Conservation (phyloP, 495 filamentous ascomycete genomes). For the Penicillium lagena region DNA sequence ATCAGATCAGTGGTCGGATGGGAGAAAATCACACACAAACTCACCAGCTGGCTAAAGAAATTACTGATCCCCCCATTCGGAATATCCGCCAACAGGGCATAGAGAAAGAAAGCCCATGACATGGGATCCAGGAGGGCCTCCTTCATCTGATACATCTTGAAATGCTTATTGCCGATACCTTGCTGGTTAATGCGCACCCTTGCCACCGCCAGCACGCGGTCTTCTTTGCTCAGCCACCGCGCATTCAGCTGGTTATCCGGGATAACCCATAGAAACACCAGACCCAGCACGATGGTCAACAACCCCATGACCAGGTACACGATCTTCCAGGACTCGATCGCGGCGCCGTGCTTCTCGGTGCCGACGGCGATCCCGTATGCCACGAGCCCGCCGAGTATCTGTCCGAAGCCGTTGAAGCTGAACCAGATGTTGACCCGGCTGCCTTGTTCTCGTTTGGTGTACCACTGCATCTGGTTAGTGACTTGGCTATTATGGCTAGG, state of each 20-base stretch:
- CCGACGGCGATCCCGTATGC: constrained; percentile 61
- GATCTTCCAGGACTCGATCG: constrained; percentile 60
- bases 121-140: constrained; percentile 55
- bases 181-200: constrained; percentile 59
- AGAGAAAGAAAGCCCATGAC: constrained; percentile 61
- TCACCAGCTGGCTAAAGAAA: constrained; percentile 59
- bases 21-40: constrained; percentile 1
- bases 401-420: constrained; percentile 55
- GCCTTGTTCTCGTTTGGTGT: constrained; percentile 54
- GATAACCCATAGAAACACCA: constrained; percentile 55
- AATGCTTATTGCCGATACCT: constrained; percentile 64
- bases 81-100: constrained; percentile 54
- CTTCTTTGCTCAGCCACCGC: constrained; percentile 57
- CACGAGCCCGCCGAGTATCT: constrained; percentile 56
- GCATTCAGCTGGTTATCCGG: constrained; percentile 67
- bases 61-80: constrained; percentile 65
- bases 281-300: constrained; percentile 50
- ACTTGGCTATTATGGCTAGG: too few relatives aligned
- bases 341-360: constrained; percentile 41
- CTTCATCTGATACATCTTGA: constrained; percentile 56
- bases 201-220: constrained; percentile 53
- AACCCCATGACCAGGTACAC: constrained; percentile 62
- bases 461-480: constrained; percentile 39
- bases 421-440: constrained; percentile 56
- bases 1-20: background rate